These are phyloP conservation scores for Carex sylvatica DNA, from an alignment of 202 grass and related monocot genomes.

Conservation along the genomic window DNA sequence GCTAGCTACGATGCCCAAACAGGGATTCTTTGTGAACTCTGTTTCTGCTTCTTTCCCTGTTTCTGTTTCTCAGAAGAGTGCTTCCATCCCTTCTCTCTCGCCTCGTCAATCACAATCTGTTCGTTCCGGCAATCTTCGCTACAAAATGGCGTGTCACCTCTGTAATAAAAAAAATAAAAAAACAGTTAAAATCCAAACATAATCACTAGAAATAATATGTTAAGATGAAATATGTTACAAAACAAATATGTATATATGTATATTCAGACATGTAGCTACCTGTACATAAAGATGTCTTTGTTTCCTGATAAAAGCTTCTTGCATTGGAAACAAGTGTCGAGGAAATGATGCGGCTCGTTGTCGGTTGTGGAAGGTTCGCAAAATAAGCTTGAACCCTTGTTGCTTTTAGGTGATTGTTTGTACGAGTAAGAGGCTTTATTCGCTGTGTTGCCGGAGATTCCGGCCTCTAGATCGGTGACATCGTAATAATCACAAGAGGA, in stretches of 20 bases:
- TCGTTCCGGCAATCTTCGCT: constrained; percentile 67
- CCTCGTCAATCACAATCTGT: constrained; percentile 67
- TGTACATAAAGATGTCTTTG: constrained; percentile 87
- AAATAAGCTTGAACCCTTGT: constrained; percentile 42
- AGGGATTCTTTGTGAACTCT: constrained; percentile 56
- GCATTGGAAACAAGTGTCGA: constrained; percentile 74
- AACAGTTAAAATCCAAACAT: background rate
- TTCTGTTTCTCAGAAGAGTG: constrained; percentile 33
- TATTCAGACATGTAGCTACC: constrained; percentile 23
- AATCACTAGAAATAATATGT: constrained; percentile 5
- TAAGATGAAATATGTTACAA: background rate
- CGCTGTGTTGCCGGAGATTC: constrained; percentile 25
- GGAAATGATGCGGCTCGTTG: constrained; percentile 45
- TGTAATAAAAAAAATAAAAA: constrained; percentile 16
- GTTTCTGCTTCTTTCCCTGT: constrained; percentile 47
- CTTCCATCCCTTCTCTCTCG: constrained; percentile 45
- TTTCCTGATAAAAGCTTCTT: constrained; percentile 56
- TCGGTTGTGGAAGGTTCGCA: constrained; percentile 30
- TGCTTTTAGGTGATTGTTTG: constrained; percentile 27
- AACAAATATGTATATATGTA: background rate
- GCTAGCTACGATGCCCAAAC: constrained; percentile 54
- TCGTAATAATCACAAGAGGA: constrained; percentile 28
- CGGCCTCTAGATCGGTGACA: constrained; percentile 47
- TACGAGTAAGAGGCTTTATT: constrained; percentile 7
- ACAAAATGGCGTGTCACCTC: constrained; percentile 78